Base-by-base conservation (phyloP, 2,329 filamentous ascomycete species). In the Colletotrichum caudatum region DNA sequence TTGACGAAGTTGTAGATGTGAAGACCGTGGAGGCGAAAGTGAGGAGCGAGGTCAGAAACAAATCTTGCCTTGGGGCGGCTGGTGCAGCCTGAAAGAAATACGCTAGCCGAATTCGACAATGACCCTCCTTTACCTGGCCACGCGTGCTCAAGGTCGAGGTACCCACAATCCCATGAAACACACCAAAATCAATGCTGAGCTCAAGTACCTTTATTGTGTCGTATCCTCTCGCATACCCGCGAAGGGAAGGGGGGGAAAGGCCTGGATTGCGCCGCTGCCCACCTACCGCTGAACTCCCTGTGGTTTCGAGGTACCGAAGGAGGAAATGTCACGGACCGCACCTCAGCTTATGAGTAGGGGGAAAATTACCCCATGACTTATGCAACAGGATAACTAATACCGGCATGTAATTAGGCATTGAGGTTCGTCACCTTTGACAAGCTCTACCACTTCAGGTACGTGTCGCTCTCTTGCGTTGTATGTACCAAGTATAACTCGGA, bases 41-140 rank as follows among this genome's bases (percentile, higher is more conserved):
- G 75, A 75, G 74, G 74, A 78, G 78, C 79, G 79, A 80, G 77
- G 79, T 78, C 76, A 77, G 81, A 82, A 83, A 84, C 82, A 82
- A 81, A 74, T 82, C 82, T 84, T 79, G 80, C 80, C 77, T 81
- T 80, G 77, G 81, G 79, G 79, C 79, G 79, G 81, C 78, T 80
- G 78, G 79, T 80, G 64, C 71, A 66, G 71, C 73, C 64, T 59
- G 66, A 14, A 46, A 53, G 77, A 74, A 64, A 64, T 57, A 57
- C 78, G 75, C 83, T 84, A 84, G 73, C n/a, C 76, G 2, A 3
- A 75, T 77, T 76, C 18, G 75, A 78, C 59, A 70, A 68, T 58
- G 75, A 73, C 61, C 58, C 35, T 44, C 48, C 68, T 76, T 74
- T 77, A 77, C 78, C 75, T 56, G 72, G 56, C 50, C n/a, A 51